Base-by-base conservation (phyloP, 345 rosid species). In the Eutrema heterophyllum region DNA sequence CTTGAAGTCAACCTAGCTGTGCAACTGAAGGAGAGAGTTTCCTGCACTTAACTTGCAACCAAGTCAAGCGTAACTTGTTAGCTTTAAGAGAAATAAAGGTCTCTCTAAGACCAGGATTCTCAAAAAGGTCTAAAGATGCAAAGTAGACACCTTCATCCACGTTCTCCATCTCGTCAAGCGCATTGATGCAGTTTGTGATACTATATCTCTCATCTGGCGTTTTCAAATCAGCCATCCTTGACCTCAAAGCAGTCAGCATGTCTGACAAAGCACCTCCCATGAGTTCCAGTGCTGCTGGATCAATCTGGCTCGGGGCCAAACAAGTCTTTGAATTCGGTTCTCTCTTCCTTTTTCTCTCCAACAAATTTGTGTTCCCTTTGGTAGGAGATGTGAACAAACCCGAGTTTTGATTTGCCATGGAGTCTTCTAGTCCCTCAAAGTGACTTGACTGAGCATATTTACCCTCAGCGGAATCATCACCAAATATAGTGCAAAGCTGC, bases 401-500 rank as follows among this genome's bases (percentile, higher is more conserved):
- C 0, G 59, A 45, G 10, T 78, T 65, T 55, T 68, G 81, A 44
- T 77, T 82, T 53, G 77, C 73, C 45, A 74, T 51, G 16, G 88
- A 49, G 73, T 84, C 91, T n/a, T 86, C 92, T 67, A 86, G 72
- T 7, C 83, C 91, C 68, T 88, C 91, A 67, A 88, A 92, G 76
- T 90, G 93, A 80, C 96, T 92, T 38, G 98, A 92, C 78, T 87
- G 96, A 63, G 98, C 98, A 74, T 88, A 92, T 68, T 81, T 87
- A 39, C 98, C 98, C 61, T 84, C 87, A 21, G 78, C 79, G 18
- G 86, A 84, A 67, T 86, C 72, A 70, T 92, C 93, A 8, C 77
- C 72, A 77, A 88, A 92, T 55, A 92, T 92, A 26, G 81, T 68
- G 73, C 89, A 81, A 38, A 92, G 86, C 79, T 92, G 96, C 15